Base-by-base conservation (phyloP, 2,329 filamentous ascomycete genomes). In the Dothideomycetes sp. region DNA sequence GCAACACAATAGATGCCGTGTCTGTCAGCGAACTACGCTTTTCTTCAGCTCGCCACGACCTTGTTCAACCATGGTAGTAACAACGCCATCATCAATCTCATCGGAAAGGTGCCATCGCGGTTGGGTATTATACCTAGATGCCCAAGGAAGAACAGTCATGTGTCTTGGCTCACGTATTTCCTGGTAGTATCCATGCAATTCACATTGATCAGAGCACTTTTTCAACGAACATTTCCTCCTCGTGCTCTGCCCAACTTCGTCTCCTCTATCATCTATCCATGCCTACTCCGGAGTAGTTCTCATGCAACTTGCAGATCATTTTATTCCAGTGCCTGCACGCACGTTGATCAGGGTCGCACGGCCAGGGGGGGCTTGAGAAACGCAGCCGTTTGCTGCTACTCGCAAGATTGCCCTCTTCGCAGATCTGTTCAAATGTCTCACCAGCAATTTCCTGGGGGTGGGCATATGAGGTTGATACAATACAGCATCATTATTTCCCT, bases 291-390 rank as follows among this genome's bases (percentile, higher is more conserved):
- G n/a, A n/a, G n/a, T 37, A 38, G 27, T 30, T 27, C 27, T 18
- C 28, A 40, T 40, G 37, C 37, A 23, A 29, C 28, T 39, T 29
- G 37, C 16, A 40, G 37, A 40, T 40, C 37, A 20, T 11, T n/a
- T n/a, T n/a, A n/a, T n/a, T n/a, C n/a, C n/a, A n/a, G n/a, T n/a
- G 22, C 10, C 28, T 40, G 37, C 37, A 39, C 35, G 35, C 29
- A 28, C 13, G 28, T 20, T 40, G 37, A 40, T 40, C 37, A 40
- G 37, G 28, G 37, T 40, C 22, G 37, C 29, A 33, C 28, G 22
- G 22, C 12, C 22, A 24, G 22, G 22, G 22, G 22, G 7, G 7
- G 12, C 22, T 24, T 24, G 22, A 30, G 4, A 37, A 29, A 20
- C 18, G 15, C 16, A 29, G 9, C 25, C 16, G 11, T 11, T 7